Conservation (phyloP, 1,284 basidiomycete species). For the Heterobasidion parviporum region DNA sequence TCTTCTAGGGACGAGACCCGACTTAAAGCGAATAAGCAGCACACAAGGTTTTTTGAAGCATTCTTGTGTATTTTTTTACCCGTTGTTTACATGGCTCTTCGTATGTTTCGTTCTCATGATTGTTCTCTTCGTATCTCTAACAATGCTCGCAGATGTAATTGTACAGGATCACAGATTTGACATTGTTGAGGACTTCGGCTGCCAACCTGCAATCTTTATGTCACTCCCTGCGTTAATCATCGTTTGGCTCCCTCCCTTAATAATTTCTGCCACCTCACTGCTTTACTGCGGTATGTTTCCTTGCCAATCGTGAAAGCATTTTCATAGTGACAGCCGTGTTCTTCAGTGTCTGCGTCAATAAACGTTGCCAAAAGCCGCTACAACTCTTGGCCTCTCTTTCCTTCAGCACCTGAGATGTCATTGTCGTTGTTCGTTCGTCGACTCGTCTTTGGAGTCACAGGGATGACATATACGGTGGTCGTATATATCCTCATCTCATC, state of each 20-base stretch:
- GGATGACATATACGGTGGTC: conserved; percentile 25
- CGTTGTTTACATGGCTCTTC: conserved; percentile 45
- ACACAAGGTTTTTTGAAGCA: conserved; percentile 36
- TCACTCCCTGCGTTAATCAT: conserved; percentile 44
- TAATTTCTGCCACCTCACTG: conserved; percentile 35
- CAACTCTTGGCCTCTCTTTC: conserved; percentile 19
- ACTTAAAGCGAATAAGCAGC: conserved; percentile 20
- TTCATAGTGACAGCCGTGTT: neutral
- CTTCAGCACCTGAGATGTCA: conserved; percentile 24
- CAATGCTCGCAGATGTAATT: conserved; percentile 38
- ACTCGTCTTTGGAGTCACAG: conserved; percentile 25
- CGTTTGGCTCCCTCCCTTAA: conserved; percentile 49
- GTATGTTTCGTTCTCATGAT: conserved; percentile 29
- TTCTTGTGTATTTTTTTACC: conserved; percentile 47
- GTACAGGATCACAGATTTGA: conserved; percentile 68
- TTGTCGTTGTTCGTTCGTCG: conserved; percentile 32
- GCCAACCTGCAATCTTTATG: conserved; percentile 48
- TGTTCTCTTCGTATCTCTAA: neutral
- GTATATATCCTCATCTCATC: conserved; percentile 28
- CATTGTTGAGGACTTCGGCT: conserved; percentile 55
- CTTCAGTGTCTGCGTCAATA: conserved; percentile 6
- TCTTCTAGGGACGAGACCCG: conserved; percentile 20
- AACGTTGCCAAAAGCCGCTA: conserved; percentile 27
- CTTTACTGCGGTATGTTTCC: conserved; percentile 29
- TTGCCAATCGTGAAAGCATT: neutral